Base-by-base conservation (phyloP, 2,329 filamentous ascomycete species). In the Elsinoe ampelina region DNA sequence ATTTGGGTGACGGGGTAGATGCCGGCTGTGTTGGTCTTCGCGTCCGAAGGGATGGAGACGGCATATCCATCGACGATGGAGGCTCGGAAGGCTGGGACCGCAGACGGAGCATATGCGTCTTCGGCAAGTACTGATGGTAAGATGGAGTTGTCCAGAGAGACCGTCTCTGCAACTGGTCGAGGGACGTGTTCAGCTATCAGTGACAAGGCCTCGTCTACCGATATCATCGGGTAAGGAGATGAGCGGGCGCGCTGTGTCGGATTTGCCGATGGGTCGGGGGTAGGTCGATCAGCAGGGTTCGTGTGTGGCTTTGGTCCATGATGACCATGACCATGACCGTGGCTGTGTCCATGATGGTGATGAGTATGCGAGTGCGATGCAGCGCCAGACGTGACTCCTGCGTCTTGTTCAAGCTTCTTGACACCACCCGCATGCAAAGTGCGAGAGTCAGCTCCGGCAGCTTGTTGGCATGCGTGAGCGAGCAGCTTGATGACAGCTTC, bases 11-110 rank as follows among this genome's bases (percentile, higher is more conserved):
- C 92, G 0, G 92, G 90, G 66, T 93, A 97, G 0, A 85, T 73
- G 0, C 92, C 91, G 64, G 86, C 88, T 50, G 88, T 80, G 50
- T 79, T 82, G 0, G 68, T 67, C 36, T 39, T 34, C 1, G 79
- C 82, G 39, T 82, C 76, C 65, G 70, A 57, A 3, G 82, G 85
- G 36, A 91, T 83, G 34, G 17, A 26, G 0, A 95, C 81, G 2
- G 93, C 93, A 67, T 98, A 98, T 1, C 93, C 93, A 69, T 98
- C 93, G 0, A 98, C 93, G 39, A 96, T 97, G 67, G 92, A 97
- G 15, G 93, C 93, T 58, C 90, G 79, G 72, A 95, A 98, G 0
- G 92, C 93, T 0, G 93, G 93, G 0, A 98, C 93, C 6, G 86
- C 82, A 68, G 96, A 92, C 3, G 73, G 73, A 0, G 93, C 89